Percentiles rank a stretch among this genome's conserved stretches.
phyloP scores from a whole-genome alignment of 805 yeast genomes.

The Candida ortonii region DNA sequence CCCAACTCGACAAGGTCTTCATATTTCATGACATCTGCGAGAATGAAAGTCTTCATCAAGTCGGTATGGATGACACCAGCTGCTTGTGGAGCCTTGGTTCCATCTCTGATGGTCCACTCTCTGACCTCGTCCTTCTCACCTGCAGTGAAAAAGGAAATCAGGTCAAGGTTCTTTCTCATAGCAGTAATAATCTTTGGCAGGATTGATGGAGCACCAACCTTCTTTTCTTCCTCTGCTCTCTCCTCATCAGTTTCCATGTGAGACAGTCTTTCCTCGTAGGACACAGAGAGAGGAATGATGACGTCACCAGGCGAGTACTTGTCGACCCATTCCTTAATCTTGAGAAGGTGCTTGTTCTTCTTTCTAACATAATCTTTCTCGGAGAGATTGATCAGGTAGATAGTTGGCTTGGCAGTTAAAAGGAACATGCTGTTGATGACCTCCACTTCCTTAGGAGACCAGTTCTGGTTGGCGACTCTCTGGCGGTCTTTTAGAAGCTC shows the following conservation, averaged over 20 bases:
- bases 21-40: conserved; percentile 71
- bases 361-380: conserved; percentile 61
- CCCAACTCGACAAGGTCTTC: conserved; percentile 55
- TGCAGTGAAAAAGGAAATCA: conserved; percentile 84
- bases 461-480: conserved; percentile 55
- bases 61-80: conserved; percentile 91
- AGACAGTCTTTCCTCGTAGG: conserved; percentile 87
- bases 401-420: conserved; percentile 86
- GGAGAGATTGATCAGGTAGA: conserved; percentile 70
- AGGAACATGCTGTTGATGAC: conserved; percentile 69
- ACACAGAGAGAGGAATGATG: conserved; percentile 90
- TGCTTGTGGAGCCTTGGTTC: conserved; percentile 80
- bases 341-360: conserved; percentile 47
- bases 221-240: conserved; percentile 35
- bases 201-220: conserved; percentile 42
- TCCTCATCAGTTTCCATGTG: conserved; percentile 69
- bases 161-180: conserved; percentile 65
- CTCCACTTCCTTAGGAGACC: conserved; percentile 65
- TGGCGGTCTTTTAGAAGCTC: conserved; percentile 65
- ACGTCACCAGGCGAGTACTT: conserved; percentile 69
- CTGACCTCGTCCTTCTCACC: conserved; percentile 75
- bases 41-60: conserved; percentile 73
- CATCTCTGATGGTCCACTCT: conserved; percentile 83
- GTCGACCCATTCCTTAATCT: conserved; percentile 63
- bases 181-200: conserved; percentile 60